Percentiles rank a stretch among this genome's conserved stretches.
Conservation (phyloP, 164 flowering plant genomes). For the Chloranthus sessilifolius region DNA sequence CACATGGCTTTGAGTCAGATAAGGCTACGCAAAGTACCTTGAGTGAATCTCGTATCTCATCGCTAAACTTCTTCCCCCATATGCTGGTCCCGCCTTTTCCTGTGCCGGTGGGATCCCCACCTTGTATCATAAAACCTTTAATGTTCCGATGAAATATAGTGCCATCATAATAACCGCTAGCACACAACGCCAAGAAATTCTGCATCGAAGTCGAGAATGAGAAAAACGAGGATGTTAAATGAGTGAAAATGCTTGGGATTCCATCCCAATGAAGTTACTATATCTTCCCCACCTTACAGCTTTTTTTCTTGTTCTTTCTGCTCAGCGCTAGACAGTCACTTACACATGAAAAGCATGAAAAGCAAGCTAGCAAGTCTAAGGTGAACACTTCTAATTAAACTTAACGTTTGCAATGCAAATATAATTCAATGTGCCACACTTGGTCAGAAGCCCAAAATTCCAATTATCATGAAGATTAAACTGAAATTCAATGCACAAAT, state of each 20-base stretch:
- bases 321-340: no score
- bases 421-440: no score
- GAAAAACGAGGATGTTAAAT: background rate
- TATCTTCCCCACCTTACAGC: no score
- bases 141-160: conserved; percentile 87
- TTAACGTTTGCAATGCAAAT: no score
- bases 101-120: conserved; percentile 97
- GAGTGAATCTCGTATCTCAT: conserved; percentile 92
- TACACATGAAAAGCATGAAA: no score
- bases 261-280: no score
- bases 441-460: no score
- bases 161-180: conserved; percentile 92
- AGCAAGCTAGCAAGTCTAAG: no score
- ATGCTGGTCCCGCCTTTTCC: conserved; percentile 99
- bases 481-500: no score
- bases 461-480: no score
- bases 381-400: no score
- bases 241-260: background rate
- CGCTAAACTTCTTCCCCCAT: conserved; percentile 95
- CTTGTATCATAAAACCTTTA: conserved; percentile 97
- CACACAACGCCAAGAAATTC: conserved; percentile 95
- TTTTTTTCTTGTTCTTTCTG: no score
- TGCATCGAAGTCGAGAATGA: conserved; percentile 28
- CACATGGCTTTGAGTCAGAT: conserved; percentile 4
- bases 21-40: conserved; percentile 45